Evolutionary conservation across 176 grass and related monocot genomes (phyloP).

Genomic region (Oryza nivara): DNA sequence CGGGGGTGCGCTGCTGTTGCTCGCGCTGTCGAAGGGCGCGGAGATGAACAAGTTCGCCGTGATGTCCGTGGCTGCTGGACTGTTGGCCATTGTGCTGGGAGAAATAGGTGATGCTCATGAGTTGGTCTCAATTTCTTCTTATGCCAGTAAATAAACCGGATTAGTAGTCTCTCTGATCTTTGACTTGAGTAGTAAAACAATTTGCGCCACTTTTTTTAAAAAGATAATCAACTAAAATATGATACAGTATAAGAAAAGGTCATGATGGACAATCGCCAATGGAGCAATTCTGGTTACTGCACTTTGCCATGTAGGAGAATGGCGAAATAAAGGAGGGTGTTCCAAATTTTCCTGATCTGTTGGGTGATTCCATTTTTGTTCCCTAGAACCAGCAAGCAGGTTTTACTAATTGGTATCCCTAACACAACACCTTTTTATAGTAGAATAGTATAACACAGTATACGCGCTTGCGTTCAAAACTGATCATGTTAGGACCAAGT

Average conservation of each 20-base stretch:
- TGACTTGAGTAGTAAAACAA: not conserved
- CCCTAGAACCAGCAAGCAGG: not conserved
- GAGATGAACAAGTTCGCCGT: slow-evolving; percentile 63
- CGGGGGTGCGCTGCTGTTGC: slow-evolving; percentile 53
- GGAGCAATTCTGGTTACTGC: not conserved
- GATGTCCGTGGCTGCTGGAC: slow-evolving; percentile 58
- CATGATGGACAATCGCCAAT: not conserved
- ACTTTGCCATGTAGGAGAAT: not conserved
- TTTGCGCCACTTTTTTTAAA: not conserved
- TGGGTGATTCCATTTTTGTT: not conserved
- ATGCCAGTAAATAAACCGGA: not conserved
- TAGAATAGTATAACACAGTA: not conserved
- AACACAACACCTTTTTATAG: not conserved
- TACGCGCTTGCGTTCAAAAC: slow-evolving; percentile 1
- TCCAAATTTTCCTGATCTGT: not conserved
- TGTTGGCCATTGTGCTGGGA: slow-evolving; percentile 77
- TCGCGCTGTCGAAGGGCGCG: slow-evolving; percentile 47
- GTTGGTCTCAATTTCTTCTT: not conserved
- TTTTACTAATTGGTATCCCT: slow-evolving; percentile 1
- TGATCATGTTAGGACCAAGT: not conserved
- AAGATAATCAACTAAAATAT: not conserved
- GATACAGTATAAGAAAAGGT: not conserved
- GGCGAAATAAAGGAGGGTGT: not conserved
- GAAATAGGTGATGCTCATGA: slow-evolving; percentile 68
- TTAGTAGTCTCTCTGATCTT: not conserved